Evolutionary conservation across 169 alveolate genomes (phyloP), one percentile per base, ranked within the genome.

Genomic region (Cryptosporidium canis): DNA sequence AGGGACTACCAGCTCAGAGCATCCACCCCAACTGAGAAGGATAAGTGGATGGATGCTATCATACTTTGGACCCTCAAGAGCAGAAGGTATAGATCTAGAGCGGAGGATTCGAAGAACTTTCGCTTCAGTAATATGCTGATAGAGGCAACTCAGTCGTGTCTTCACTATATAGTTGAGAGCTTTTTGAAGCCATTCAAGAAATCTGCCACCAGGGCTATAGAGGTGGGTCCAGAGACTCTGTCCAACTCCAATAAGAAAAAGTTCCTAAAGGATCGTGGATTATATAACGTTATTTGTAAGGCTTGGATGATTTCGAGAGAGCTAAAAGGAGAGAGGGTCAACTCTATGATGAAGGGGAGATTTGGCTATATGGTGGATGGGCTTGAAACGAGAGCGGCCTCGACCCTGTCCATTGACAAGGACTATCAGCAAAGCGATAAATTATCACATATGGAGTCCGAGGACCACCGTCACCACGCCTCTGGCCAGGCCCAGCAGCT

Each of bases 41-140:
- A 77, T 29, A 77, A 58, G 44, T 77, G 87, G 87, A 77, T 77
- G 87, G 87, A 77, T 41, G 61, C 87, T 21, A 77, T 77, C 16
- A 77, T 77, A 11, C 47, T 77, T 24, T 77, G 87, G 87, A 77
- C 87, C 24, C 47, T 77, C 6, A 77, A 77, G 39, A 77, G 87
- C 24, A 24, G 87, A 4, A 77, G 58, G 39, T 58, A 58, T 45
- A 71, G 87, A 9, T 77, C 87, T 8, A 77, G 43, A 29, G 61
- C 87, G 8, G 87, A 77, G 51, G 87, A 77, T 58, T 24, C 71
- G 39, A 77, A 61, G 37, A 77, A 77, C 27, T 77, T 56, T 37
- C 70, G 87, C n/a, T 77, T 77, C 45, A 77, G 87, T 44, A 77
- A 77, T 44, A 58, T 77, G 72, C 87, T 77, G 16, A 45, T 77